Evolutionary conservation across 495 filamentous ascomycete genomes (phyloP).

Genomic region (Bacidia rubella): DNA sequence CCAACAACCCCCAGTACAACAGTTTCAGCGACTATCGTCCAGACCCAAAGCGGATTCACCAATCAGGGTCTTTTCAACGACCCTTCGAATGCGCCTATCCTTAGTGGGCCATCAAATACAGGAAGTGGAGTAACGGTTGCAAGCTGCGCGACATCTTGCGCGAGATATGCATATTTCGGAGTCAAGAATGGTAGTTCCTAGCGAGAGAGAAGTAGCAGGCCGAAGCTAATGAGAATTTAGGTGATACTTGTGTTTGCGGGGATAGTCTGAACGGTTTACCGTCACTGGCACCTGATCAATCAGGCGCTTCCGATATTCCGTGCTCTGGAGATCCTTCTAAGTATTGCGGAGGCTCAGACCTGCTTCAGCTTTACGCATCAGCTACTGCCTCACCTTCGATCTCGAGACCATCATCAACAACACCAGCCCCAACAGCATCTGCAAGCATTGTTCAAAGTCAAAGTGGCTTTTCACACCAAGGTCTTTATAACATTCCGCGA

Average conservation of each 20-base stretch:
- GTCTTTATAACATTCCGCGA: too few relatives aligned
- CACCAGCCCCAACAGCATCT: too few relatives aligned
- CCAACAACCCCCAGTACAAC: neutral
- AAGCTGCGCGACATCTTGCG: neutral
- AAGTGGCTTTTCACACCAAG: neutral
- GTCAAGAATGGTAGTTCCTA: neutral
- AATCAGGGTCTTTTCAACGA: conserved; percentile 3
- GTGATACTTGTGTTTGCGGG: neutral
- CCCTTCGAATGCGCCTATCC: neutral
- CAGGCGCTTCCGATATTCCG: neutral
- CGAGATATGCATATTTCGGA: neutral
- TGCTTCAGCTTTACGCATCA: conserved; percentile 1
- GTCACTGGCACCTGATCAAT: neutral
- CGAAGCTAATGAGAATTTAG: too few relatives aligned
- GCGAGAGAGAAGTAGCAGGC: too few relatives aligned
- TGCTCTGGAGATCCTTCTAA: neutral
- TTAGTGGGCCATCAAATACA: neutral
- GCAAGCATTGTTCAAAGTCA: neutral
- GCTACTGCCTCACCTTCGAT: too few relatives aligned
- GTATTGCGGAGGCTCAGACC: conserved; percentile 1
- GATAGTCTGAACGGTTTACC: neutral
- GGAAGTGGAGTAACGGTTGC: neutral
- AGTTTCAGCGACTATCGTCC: neutral
- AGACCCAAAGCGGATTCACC: neutral
- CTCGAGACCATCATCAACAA: too few relatives aligned